Percentiles rank a stretch among this genome's conserved stretches.
These are phyloP conservation scores for Fusarium sarcochroum DNA, from an alignment of 2,329 filamentous ascomycete genomes.

Conservation along the genomic window DNA sequence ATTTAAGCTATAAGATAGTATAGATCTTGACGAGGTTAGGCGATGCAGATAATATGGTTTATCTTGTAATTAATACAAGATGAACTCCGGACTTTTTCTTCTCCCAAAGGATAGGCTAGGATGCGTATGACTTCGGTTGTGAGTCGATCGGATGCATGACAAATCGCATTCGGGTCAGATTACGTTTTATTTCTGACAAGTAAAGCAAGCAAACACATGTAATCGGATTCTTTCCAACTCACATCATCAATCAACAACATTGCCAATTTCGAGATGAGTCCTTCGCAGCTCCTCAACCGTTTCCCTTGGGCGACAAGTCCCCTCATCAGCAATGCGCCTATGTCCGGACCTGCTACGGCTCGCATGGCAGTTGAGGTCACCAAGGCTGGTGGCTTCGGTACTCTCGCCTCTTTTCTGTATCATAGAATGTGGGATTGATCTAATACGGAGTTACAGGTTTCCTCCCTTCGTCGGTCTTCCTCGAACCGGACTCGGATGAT, in stretches of 20 bases:
- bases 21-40: too few species aligned
- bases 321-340: constrained; percentile 55
- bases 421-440: background rate
- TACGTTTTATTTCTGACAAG: constrained; percentile 1
- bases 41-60: too few species aligned
- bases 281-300: constrained; percentile 46
- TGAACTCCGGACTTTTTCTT: too few species aligned
- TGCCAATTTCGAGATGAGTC: constrained; percentile 40
- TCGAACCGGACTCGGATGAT: constrained; percentile 50
- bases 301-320: constrained; percentile 52
- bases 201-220: constrained; percentile 7
- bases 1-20: too few species aligned
- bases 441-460: constrained; percentile 50
- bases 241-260: background rate
- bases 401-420: background rate
- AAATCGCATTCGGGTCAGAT: constrained; percentile 26
- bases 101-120: background rate
- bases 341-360: constrained; percentile 54
- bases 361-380: constrained; percentile 55
- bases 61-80: too few species aligned
- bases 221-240: background rate
- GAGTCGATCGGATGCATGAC: constrained; percentile 19
- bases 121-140: background rate
- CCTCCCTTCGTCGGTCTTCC: constrained; percentile 51
- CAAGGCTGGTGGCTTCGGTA: constrained; percentile 58